These are phyloP conservation scores for Neurospora sp. DNA, from an alignment of 495 filamentous ascomycete genomes.

Conservation along the genomic window DNA sequence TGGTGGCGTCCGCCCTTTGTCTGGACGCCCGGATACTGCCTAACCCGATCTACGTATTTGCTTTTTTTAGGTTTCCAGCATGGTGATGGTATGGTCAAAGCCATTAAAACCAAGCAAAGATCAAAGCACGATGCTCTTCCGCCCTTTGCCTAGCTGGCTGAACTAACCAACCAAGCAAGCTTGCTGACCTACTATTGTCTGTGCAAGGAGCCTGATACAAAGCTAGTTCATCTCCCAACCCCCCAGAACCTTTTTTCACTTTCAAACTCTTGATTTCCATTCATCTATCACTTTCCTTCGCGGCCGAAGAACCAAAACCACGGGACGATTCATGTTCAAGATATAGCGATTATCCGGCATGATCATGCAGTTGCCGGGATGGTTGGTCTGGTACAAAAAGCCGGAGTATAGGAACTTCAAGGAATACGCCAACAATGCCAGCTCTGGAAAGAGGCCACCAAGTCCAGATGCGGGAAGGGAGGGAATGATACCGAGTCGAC, in stretches of 20 bases:
- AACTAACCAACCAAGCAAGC: neutral
- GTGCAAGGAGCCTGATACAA: neutral
- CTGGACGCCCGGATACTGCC: neutral
- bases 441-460: slow-evolving; percentile 15
- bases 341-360: neutral
- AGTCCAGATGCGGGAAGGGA: slow-evolving; percentile 21
- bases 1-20: neutral
- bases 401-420: slow-evolving; percentile 33
- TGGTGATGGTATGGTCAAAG: neutral
- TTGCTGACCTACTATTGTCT: neutral
- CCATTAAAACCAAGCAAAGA: neutral
- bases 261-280: neutral
- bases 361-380: slow-evolving; percentile 22
- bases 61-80: neutral
- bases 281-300: neutral
- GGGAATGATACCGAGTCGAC: slow-evolving; percentile 23
- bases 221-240: neutral
- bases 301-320: neutral
- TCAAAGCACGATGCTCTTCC: neutral
- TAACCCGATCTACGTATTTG: neutral
- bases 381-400: slow-evolving; percentile 35
- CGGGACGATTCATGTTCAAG: neutral
- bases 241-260: neutral
- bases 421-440: slow-evolving; percentile 23
- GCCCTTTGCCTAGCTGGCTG: neutral